phyloP scores from a whole-genome alignment of 2,329 filamentous ascomycete genomes.

The Aspergillus sp. region DNA sequence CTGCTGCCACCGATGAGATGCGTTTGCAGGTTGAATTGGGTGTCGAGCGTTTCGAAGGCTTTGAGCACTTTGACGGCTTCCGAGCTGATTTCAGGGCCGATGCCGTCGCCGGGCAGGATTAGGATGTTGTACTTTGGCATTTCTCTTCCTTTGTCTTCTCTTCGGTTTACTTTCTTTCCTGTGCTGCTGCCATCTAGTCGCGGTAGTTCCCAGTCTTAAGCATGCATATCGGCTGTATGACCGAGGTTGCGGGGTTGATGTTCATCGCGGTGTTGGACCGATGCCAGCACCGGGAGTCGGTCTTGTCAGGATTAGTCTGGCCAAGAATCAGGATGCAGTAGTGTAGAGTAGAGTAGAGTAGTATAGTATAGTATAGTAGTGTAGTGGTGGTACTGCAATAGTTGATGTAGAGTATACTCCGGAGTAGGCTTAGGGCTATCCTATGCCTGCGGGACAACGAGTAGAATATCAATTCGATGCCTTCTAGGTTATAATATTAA shows the following conservation, averaged over 20 bases:
- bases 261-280: slow-evolving; percentile 11
- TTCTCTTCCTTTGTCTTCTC: background rate
- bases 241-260: slow-evolving; percentile 21
- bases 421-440: too few relatives aligned
- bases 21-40: too few relatives aligned
- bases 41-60: slow-evolving; percentile 40
- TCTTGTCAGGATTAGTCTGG: background rate
- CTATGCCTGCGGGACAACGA: too few relatives aligned
- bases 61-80: slow-evolving; percentile 57
- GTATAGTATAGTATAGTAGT: too few relatives aligned
- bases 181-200: background rate
- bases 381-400: too few relatives aligned
- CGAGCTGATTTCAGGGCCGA: slow-evolving; percentile 61
- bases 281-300: slow-evolving; percentile 1
- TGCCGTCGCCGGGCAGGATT: slow-evolving; percentile 69
- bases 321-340: too few relatives aligned
- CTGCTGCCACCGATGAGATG: slow-evolving; percentile 75
- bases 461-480: too few relatives aligned
- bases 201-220: background rate
- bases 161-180: too few relatives aligned
- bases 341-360: too few relatives aligned
- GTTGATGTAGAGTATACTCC: too few relatives aligned
- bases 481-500: too few relatives aligned
- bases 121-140: slow-evolving; percentile 53
- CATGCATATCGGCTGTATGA: slow-evolving; percentile 8